Percentiles rank a stretch among this genome's conserved stretches.
Evolutionary conservation across 441 rosid species (phyloP).

Genomic region (Erysimum pusillum): DNA sequence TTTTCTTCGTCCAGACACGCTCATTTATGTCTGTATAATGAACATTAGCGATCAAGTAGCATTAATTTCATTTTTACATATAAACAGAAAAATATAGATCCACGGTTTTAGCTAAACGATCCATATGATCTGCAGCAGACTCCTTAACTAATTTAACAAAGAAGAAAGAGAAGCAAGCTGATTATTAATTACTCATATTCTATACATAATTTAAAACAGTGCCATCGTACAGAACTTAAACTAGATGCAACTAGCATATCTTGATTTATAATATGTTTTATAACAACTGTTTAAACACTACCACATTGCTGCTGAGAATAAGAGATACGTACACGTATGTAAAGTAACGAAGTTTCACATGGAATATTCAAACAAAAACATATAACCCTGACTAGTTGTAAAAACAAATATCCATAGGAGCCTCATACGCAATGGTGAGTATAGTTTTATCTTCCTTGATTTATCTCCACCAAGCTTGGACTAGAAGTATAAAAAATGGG

Average conservation of each 20-base stretch:
- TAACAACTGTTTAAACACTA: neutral
- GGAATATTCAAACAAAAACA: too few relatives aligned
- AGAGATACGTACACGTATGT: neutral
- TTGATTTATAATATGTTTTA: neutral
- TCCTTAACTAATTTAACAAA: neutral
- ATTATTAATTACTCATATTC: neutral
- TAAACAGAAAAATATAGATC: neutral
- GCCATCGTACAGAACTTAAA: neutral
- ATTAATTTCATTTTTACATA: too few relatives aligned
- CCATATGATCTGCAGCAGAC: neutral
- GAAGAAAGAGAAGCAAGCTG: neutral
- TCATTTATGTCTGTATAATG: too few relatives aligned
- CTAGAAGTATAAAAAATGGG: too few relatives aligned
- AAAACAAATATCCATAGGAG: too few relatives aligned
- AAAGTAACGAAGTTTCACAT: too few relatives aligned
- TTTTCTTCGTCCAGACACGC: slow-evolving; percentile 1
- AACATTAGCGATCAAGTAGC: too few relatives aligned
- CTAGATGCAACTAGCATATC: neutral
- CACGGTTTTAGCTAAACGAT: neutral
- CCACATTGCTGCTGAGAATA: neutral
- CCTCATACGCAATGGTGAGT: too few relatives aligned
- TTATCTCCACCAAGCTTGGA: too few relatives aligned
- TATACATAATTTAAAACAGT: neutral
- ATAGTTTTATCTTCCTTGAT: too few relatives aligned
- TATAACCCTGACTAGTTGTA: too few relatives aligned